Conservation (phyloP, 75 land plant genomes). For the Larix kaempferi region DNA sequence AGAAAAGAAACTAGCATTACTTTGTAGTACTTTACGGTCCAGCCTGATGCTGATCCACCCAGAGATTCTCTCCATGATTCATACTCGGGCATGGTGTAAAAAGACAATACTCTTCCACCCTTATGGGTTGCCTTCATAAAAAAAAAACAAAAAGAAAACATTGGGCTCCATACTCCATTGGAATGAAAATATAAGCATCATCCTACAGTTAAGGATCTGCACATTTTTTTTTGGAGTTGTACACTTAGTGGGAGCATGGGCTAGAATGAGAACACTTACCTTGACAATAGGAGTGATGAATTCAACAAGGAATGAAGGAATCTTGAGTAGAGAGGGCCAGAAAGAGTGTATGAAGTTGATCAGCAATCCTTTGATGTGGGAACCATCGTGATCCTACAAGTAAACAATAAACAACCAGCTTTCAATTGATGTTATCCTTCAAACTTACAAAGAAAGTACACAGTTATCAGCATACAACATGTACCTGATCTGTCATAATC, state of each 20-base stretch:
- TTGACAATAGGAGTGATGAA: conserved; percentile 98
- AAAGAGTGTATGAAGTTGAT: conserved; percentile 96
- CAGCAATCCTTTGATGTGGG: conserved; percentile 93
- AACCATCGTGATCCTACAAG: conserved; percentile 96
- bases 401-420: background rate
- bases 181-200: background rate
- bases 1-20: conserved; percentile 30
- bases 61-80: conserved; percentile 88
- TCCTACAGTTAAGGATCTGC: too few relatives aligned
- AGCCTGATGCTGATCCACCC: conserved; percentile 52
- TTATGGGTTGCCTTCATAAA: conserved; percentile 72
- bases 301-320: conserved; percentile 89
- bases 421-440: background rate
- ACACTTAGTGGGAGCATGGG: background rate
- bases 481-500: conserved; percentile 99
- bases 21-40: conserved; percentile 99
- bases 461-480: background rate
- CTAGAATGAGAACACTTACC: conserved; percentile 27
- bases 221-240: background rate
- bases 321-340: conserved; percentile 91
- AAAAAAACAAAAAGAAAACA: background rate
- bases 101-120: conserved; percentile 53
- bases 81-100: conserved; percentile 94
- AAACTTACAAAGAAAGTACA: background rate
- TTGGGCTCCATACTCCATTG: background rate